Evolutionary conservation across 306 rosid genomes (phyloP), one percentile per base, ranked within the genome.

Genomic region (Rosa rugosa): DNA sequence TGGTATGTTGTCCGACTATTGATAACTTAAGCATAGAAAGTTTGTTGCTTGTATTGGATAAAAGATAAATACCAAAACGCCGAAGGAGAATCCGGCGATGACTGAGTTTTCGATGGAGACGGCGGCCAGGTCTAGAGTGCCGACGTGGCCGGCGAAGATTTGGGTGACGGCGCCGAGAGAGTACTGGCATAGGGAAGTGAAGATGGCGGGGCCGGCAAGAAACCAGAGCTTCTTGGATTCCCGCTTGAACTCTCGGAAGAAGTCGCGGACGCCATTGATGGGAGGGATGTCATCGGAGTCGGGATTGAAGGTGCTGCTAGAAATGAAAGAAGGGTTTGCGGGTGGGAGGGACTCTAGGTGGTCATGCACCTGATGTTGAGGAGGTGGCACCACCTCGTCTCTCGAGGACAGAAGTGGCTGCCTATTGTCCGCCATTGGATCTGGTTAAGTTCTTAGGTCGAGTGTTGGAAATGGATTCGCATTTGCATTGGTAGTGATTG

Each of bases 71-170:
- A 92, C 98, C 97, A 82, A 73, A 82, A 86, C 1, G 73, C 99
- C 99, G 45, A 92, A 84, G 85, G 95, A 89, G 86, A 94, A 91
- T 16, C 99, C 99, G 53, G 99, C 99, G 75, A 94, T 92, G 83
- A 94, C 97, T 0, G 97, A 92, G 83, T 92, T 94, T 49, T 94
- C 99, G 6, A 94, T 22, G 57, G 97, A 89, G 82, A 94, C 90
- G 40, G 97, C 95, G 45, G 99, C 97, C 60, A 94, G 97, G 36
- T 85, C 89, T 46, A 92, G 40, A n/a, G 97, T 87, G 45, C 92
- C 77, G 42, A 94, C 90, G 2, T 94, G 99, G 42, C 99, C 99
- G 34, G 99, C 89, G 60, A 94, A 79, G 77, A 91, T 76, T 64
- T 94, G 99, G 2, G 97, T 92, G 80, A 92, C 40, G 80, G 97